These are phyloP conservation scores for Colletotrichum paranaense DNA, from an alignment of 2,329 filamentous ascomycete species.

Conservation along the genomic window DNA sequence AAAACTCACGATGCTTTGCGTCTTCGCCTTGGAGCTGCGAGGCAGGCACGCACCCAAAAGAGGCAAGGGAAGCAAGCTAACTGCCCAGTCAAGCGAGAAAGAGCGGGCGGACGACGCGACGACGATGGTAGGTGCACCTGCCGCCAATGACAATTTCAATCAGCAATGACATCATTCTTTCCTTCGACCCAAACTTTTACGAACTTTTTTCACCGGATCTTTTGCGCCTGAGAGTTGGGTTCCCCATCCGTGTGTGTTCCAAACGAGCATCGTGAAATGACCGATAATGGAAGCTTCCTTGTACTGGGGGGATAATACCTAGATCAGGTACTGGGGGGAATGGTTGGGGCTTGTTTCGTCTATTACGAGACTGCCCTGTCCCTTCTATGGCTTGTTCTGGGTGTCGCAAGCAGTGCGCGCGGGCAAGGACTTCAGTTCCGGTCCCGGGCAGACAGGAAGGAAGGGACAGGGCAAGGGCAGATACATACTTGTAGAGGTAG, in stretches of 20 bases:
- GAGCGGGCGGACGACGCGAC: neutral
- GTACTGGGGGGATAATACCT: neutral
- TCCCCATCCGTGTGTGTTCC: constrained; percentile 17
- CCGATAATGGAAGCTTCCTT: constrained; percentile 1
- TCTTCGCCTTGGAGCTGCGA: constrained; percentile 1
- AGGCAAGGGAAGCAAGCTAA: neutral
- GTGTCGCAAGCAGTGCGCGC: neutral
- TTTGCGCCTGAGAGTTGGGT: neutral
- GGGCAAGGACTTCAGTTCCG: neutral
- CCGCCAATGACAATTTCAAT: constrained; percentile 6
- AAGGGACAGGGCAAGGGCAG: constrained; percentile 1
- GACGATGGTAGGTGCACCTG: constrained; percentile 24
- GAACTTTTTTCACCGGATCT: neutral
- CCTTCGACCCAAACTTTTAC: neutral
- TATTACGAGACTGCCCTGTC: neutral
- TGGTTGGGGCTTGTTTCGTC: constrained; percentile 15
- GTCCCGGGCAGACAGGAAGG: neutral
- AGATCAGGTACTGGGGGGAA: neutral
- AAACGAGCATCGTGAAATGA: neutral
- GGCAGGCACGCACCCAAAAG: constrained; percentile 23
- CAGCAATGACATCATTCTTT: constrained; percentile 31
- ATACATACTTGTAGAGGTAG: neutral
- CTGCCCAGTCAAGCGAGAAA: constrained; percentile 14
- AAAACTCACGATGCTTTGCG: constrained; percentile 25
- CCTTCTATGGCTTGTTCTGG: neutral